Conservation (phyloP, 2,329 filamentous ascomycete species). For the Fusarium scirpi region DNA sequence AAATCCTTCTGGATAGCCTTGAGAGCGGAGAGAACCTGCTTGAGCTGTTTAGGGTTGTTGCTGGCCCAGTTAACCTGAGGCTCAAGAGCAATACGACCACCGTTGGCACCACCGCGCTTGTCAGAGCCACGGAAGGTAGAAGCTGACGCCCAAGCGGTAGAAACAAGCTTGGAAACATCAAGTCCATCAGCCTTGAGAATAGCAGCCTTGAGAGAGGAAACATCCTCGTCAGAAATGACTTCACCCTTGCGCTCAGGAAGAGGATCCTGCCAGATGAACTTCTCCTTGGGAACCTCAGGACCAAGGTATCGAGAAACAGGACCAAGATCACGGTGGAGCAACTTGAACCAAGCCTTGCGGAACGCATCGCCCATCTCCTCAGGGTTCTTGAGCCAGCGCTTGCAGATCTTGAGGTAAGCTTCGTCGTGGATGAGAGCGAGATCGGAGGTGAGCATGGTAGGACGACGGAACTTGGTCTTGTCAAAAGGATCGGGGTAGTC, state of each 20-base stretch:
- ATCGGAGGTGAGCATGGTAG: conserved; percentile 83
- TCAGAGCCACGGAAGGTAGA: conserved; percentile 80
- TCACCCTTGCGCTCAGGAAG: conserved; percentile 70
- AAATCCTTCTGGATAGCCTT: conserved; percentile 75
- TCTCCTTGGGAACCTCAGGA: conserved; percentile 78
- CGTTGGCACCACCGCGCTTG: conserved; percentile 87
- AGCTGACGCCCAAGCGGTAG: conserved; percentile 75
- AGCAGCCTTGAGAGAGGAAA: conserved; percentile 74
- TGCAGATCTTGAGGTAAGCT: conserved; percentile 79
- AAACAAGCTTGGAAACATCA: conserved; percentile 70
- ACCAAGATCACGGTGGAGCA: conserved; percentile 83
- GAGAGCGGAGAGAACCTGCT: conserved; percentile 70
- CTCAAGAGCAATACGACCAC: conserved; percentile 78
- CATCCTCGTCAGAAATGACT: conserved; percentile 71
- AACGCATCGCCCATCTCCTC: conserved; percentile 77
- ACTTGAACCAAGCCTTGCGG: conserved; percentile 83
- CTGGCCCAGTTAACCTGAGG: conserved; percentile 79
- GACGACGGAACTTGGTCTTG: conserved; percentile 75
- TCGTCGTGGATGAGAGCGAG: conserved; percentile 78
- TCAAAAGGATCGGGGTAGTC: conserved; percentile 80
- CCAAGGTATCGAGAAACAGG: conserved; percentile 78
- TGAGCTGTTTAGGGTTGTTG: conserved; percentile 78
- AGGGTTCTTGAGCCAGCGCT: conserved; percentile 75
- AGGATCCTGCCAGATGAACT: conserved; percentile 80
- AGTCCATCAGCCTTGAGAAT: conserved; percentile 71